These are phyloP conservation scores for Leptographium radiaticola DNA, from an alignment of 2,329 filamentous ascomycete species.

Conservation along the genomic window DNA sequence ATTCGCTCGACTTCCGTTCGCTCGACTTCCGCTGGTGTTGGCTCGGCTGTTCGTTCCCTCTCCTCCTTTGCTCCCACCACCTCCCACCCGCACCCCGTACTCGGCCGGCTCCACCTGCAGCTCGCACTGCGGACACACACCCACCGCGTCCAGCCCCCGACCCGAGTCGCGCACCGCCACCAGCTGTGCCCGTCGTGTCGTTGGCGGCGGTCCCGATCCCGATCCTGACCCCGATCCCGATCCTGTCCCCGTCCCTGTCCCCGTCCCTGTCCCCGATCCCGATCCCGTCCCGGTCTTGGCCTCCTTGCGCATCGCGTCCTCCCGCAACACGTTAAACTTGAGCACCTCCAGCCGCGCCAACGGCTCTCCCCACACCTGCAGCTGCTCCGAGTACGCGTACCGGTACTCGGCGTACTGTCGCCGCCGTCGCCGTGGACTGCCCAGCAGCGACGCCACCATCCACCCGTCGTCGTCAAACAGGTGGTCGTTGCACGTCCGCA, in stretches of 20 bases:
- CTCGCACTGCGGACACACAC: conserved; percentile 50
- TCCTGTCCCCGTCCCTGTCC: conserved; percentile 11
- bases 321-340: conserved; percentile 53
- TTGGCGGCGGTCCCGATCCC: conserved; percentile 19
- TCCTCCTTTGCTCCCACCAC: not conserved
- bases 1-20: too few relatives aligned
- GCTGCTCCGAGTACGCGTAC: conserved; percentile 53
- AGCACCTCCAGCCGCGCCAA: conserved; percentile 52
- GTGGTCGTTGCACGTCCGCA: conserved; percentile 47
- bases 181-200: conserved; percentile 35
- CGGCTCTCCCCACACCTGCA: conserved; percentile 53
- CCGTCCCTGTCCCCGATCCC: too few relatives aligned
- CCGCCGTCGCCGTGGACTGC: conserved; percentile 27
- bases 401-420: conserved; percentile 46
- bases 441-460: conserved; percentile 44
- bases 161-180: conserved; percentile 36
- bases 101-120: conserved; percentile 46
- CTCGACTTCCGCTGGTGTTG: not conserved
- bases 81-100: conserved; percentile 15
- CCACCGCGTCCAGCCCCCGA: conserved; percentile 48
- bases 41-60: conserved; percentile 18
- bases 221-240: not conserved
- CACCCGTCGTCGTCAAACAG: conserved; percentile 57
- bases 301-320: conserved; percentile 26
- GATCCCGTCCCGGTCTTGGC: too few relatives aligned